phyloP scores from a whole-genome alignment of 208 protist species.

The Porcisia deanei region DNA sequence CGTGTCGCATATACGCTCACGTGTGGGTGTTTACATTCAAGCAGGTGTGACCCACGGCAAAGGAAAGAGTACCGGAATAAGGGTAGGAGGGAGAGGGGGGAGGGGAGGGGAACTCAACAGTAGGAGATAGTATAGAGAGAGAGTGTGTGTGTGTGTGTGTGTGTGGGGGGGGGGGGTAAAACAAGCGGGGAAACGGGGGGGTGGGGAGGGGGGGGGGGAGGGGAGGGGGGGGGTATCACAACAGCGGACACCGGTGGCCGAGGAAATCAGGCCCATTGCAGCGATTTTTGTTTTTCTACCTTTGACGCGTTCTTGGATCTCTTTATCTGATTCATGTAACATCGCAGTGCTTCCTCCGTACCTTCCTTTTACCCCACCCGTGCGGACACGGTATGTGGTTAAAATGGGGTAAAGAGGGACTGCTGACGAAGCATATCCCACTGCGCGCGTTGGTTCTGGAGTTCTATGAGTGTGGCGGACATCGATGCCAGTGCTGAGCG shows the following conservation, averaged over 20 bases:
- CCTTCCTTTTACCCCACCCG: not conserved
- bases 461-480: slow-evolving; percentile 44
- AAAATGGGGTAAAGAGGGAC: slow-evolving; percentile 28
- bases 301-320: too few species aligned
- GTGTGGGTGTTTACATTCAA: not conserved
- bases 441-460: slow-evolving; percentile 33
- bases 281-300: too few species aligned
- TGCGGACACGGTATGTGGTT: not conserved
- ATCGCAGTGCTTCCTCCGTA: too few species aligned
- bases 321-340: too few species aligned
- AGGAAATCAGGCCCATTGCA: too few species aligned
- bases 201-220: too few species aligned
- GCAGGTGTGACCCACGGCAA: not conserved
- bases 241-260: too few species aligned
- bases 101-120: not conserved
- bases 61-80: not conserved
- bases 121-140: too few species aligned
- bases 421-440: slow-evolving; percentile 27
- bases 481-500: slow-evolving; percentile 18
- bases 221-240: not conserved
- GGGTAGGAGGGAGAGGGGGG: not conserved
- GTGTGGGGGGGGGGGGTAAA: not conserved
- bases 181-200: too few species aligned
- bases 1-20: not conserved
- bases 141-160: not conserved